These are phyloP conservation scores for Aquilaria agallochum DNA, from an alignment of 441 rosid species.

Conservation along the genomic window DNA sequence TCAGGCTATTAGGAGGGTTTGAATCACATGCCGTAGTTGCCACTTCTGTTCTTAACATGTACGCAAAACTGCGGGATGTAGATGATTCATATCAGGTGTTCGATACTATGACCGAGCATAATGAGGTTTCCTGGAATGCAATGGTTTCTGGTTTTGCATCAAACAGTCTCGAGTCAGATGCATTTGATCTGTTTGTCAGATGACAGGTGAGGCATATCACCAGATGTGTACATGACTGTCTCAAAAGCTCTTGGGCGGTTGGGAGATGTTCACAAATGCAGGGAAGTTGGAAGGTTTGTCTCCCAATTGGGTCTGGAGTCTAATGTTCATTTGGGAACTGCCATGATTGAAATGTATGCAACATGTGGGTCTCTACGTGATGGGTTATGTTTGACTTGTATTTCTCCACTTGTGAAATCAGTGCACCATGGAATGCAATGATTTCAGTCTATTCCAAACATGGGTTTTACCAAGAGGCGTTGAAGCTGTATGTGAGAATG, in stretches of 20 bases:
- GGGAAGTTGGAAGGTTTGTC: conserved; percentile 21
- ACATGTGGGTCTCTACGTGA: conserved; percentile 31
- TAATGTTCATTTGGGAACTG: conserved; percentile 35
- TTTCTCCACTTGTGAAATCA: conserved; percentile 15
- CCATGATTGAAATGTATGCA: conserved; percentile 43
- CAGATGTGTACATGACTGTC: conserved; percentile 25
- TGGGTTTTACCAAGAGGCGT: conserved; percentile 23
- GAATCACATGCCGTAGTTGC: conserved; percentile 21
- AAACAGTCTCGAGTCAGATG: conserved; percentile 30
- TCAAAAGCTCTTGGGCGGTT: conserved; percentile 39
- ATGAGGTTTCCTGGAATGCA: conserved; percentile 42
- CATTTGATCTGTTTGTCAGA: conserved; percentile 30
- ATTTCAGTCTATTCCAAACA: conserved; percentile 31
- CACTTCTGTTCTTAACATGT: conserved; percentile 44
- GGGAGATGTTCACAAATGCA: conserved; percentile 27
- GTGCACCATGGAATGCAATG: conserved; percentile 43
- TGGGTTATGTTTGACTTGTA: conserved; percentile 29
- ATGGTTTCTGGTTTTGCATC: conserved; percentile 39
- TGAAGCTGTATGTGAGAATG: conserved; percentile 30
- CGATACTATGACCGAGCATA: conserved; percentile 22
- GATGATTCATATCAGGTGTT: conserved; percentile 32
- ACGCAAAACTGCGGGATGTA: conserved; percentile 34
- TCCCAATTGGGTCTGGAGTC: conserved; percentile 27
- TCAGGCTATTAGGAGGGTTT: conserved; percentile 34
- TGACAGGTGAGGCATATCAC: conserved; percentile 25